phyloP scores from a whole-genome alignment of 2,329 filamentous ascomycete species.

The Colletotrichum gloeosporioides region DNA sequence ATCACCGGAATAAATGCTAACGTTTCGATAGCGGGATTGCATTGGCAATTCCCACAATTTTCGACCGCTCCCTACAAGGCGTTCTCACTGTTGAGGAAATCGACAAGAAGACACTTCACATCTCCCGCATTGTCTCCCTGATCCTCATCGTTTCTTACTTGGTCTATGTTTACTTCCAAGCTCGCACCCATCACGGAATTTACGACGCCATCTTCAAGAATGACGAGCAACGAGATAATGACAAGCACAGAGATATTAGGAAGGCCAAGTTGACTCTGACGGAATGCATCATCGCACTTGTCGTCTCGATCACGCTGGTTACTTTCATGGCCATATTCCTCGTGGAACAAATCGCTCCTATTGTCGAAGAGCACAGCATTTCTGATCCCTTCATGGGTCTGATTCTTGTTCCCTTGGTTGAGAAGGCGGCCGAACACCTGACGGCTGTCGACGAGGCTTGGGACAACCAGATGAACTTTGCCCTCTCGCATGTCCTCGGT shows the following conservation, averaged over 20 bases:
- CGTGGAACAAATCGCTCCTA: conserved; percentile 72
- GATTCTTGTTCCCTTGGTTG: conserved; percentile 81
- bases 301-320: conserved; percentile 70
- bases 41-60: conserved; percentile 56
- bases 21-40: conserved; percentile 35
- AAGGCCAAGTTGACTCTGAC: conserved; percentile 77
- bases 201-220: conserved; percentile 76
- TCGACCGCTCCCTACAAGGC: conserved; percentile 49
- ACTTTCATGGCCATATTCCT: conserved; percentile 76
- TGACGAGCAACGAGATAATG: conserved; percentile 72
- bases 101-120: conserved; percentile 58
- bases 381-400: conserved; percentile 67
- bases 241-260: conserved; percentile 62
- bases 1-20: conserved; percentile 15
- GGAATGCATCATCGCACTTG: conserved; percentile 72
- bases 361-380: conserved; percentile 50
- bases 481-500: conserved; percentile 83
- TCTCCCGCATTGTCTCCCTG: conserved; percentile 74
- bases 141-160: conserved; percentile 73
- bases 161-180: conserved; percentile 75
- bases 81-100: conserved; percentile 41
- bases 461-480: conserved; percentile 85
- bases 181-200: conserved; percentile 77
- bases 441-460: conserved; percentile 86
- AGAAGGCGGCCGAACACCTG: conserved; percentile 86